These are phyloP conservation scores for Monosporozyma unispora DNA, from an alignment of 805 yeast species.

Conservation along the genomic window DNA sequence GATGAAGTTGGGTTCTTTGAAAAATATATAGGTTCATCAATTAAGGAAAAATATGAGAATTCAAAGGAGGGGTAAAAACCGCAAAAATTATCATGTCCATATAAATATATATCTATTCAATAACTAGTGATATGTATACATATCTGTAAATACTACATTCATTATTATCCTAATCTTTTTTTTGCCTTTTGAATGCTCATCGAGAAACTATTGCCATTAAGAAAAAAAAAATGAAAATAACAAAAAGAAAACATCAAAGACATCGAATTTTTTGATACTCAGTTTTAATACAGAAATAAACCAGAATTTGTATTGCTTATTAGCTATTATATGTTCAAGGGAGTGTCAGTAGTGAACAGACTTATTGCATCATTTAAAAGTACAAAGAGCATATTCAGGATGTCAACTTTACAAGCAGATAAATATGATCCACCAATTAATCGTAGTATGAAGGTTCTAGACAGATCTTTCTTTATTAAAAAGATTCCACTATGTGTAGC, in stretches of 20 bases:
- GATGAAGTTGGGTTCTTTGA: slow-evolving; percentile 43
- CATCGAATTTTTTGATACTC: background rate
- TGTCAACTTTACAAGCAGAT: background rate
- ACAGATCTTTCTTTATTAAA: slow-evolving; percentile 52
- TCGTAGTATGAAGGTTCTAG: slow-evolving; percentile 55
- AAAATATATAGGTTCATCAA: slow-evolving; percentile 35
- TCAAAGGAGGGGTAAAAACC: background rate
- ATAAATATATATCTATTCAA: background rate
- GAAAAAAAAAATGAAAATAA: background rate
- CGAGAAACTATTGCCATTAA: background rate
- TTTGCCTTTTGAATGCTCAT: background rate
- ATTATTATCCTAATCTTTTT: background rate
- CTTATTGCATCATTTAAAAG: background rate
- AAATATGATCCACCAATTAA: slow-evolving; percentile 55
- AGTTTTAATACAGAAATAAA: background rate
- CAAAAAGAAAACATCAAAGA: background rate
- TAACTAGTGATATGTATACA: background rate
- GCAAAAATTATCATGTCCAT: background rate
- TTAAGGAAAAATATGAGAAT: slow-evolving; percentile 1
- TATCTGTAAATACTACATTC: background rate
- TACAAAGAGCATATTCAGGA: background rate
- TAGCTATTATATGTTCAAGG: background rate
- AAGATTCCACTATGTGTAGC: slow-evolving; percentile 59
- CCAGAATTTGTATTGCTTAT: background rate
- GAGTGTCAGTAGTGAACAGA: background rate